Evolutionary conservation across 352 stramenopile species (phyloP), one percentile per base, ranked within the genome.

Genomic region (Globisporangium spiculum): DNA sequence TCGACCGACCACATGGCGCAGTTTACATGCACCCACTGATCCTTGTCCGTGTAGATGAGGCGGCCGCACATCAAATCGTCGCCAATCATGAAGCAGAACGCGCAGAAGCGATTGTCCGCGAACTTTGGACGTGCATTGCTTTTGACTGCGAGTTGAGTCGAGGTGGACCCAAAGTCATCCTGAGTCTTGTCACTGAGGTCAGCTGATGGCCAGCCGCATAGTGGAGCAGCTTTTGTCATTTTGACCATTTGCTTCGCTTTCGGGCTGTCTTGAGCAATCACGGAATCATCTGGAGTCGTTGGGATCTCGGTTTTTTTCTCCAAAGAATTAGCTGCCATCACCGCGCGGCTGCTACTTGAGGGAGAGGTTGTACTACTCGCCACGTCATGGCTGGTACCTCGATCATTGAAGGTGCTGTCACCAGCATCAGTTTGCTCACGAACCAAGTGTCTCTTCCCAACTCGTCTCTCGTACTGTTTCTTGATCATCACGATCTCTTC

Each of bases 1-100:
- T 98, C 92, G 41, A 91, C 92, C 7, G 90, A 98, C 93, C 93
- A 98, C 18, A 98, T 62, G 2, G 89, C 92, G 76, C 96, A 98
- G 66, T 97, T 97, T 7, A 94, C 73, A 73, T 98, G 96, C 5
- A 98, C 86, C 90, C 91, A 98, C 30, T 90, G 78, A 50, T 97
- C 88, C 24, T 83, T 70, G 22, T 96, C 86, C 0, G 87, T 83
- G 69, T 93, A 94, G 6, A 97, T 62, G 27, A 97, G 75, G 2
- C 91, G 81, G 10, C 91, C 91, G 52, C 85, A 93, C 12, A 79
- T 66, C 34, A 77, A 68, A 53, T 85, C 78, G 56, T 97, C 91
- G 7, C 90, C 91, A 53, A 91, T 79, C 63, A 91, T 85, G 27
- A 91, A 93, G 68, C 91, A 97, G 56, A 97, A 67, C 14, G 74